Base-by-base conservation (phyloP, 129 eudicot genomes). In the Artemisia argyi region DNA sequence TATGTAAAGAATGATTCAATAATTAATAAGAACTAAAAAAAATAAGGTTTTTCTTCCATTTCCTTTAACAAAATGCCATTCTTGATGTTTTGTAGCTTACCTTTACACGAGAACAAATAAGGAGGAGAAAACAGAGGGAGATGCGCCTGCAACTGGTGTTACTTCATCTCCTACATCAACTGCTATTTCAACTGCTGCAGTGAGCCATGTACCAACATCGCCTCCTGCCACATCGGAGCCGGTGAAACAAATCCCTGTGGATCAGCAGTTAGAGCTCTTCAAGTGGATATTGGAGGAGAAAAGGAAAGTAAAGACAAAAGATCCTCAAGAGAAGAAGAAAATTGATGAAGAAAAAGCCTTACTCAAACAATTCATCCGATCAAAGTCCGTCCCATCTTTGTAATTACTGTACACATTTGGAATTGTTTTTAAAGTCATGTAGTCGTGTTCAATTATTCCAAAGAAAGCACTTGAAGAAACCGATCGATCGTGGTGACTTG, bases 231-330 rank as follows among this genome's bases (percentile, higher is more conserved):
- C 28, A 30, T 4, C 26, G 0, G 77, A 87, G 78, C 84, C 89
- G 3, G 62, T 63, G 48, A 82, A 74, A 66, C 89, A 97, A 42
- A 83, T 94, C 59, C 96, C 99, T 0, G 75, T 80, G 76, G 83
- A 80, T 60, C 89, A 86, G 42, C 99, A 94, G 71, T 82, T 87
- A 6, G 96, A 94, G 80, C 87, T 94, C 22, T 88, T 85, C 82
- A 94, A 94, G 87, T 94, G 99, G 99, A 77, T 94, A 22, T 74
- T 94, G 73, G 99, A 94, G 77, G 99, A 94, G 85, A 94, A 88
- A 85, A 79, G 99, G 68, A 94, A 88, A 78, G 79, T 90, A 75
- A 94, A 84, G 68, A 83, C 97, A 4, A 87, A 80, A 76, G 89
- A 94, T 73, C 79, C 86, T 3, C 86, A 69, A 52, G 97, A 94